Conservation (phyloP, 1,284 basidiomycete genomes). For the Phlebopus sp. region DNA sequence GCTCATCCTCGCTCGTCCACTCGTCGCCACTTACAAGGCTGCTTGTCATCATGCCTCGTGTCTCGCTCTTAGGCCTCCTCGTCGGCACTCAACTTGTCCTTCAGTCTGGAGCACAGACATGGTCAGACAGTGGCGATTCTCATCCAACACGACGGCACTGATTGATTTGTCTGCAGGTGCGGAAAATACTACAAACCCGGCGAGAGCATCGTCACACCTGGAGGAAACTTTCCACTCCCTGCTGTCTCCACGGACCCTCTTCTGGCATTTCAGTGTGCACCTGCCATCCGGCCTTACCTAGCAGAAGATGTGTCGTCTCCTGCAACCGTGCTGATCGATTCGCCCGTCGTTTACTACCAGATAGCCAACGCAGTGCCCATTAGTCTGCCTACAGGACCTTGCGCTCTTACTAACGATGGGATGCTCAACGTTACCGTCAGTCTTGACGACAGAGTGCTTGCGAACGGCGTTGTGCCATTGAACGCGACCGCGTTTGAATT, state of each 20-base stretch:
- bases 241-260: slow-evolving; percentile 19
- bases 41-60: slow-evolving; percentile 23
- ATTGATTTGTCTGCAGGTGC: slow-evolving; percentile 21
- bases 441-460: too few species aligned
- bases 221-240: slow-evolving; percentile 28
- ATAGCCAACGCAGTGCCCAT: slow-evolving; percentile 28
- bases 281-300: slow-evolving; percentile 32
- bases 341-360: slow-evolving; percentile 23
- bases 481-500: slow-evolving; percentile 27
- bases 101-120: slow-evolving; percentile 30
- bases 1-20: too few species aligned
- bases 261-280: slow-evolving; percentile 31
- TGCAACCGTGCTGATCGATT: slow-evolving; percentile 27
- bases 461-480: too few species aligned
- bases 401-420: neutral
- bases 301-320: slow-evolving; percentile 23
- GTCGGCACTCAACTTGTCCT: slow-evolving; percentile 19
- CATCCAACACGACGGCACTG: neutral
- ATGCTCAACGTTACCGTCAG: too few species aligned
- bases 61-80: slow-evolving; percentile 9
- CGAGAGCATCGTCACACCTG: slow-evolving; percentile 15
- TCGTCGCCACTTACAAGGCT: too few species aligned
- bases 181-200: slow-evolving; percentile 28
- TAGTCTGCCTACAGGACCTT: slow-evolving; percentile 4
- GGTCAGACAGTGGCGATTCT: slow-evolving; percentile 17